Conservation (phyloP, 805 yeast species). For the Metschnikowia dekortorum region DNA sequence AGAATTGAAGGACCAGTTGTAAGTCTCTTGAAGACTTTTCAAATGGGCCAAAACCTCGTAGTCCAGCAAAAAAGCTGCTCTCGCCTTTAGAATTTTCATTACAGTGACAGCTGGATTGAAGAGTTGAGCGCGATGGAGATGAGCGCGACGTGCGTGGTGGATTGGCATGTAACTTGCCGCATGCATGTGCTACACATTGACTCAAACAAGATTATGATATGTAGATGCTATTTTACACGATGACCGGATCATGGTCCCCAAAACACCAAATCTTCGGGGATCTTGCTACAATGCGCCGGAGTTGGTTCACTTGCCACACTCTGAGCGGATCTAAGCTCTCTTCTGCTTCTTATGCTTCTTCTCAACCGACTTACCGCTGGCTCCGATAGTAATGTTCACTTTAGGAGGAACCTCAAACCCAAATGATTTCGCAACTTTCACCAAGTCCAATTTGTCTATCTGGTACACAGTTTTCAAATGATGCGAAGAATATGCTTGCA, state of each 20-base stretch:
- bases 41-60: slow-evolving; percentile 60
- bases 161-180: too few relatives aligned
- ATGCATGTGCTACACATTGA: background rate
- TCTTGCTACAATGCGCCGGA: background rate
- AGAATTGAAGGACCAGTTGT: slow-evolving; percentile 42
- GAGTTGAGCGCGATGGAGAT: slow-evolving; percentile 1
- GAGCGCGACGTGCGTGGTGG: background rate
- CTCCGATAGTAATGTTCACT: slow-evolving; percentile 93
- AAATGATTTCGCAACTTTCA: slow-evolving; percentile 90
- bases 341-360: slow-evolving; percentile 45
- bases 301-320: background rate
- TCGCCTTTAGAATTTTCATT: slow-evolving; percentile 44
- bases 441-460: slow-evolving; percentile 89
- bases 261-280: background rate
- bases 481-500: slow-evolving; percentile 97
- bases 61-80: slow-evolving; percentile 61
- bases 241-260: slow-evolving; percentile 4
- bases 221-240: slow-evolving; percentile 12
- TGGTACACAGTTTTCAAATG: slow-evolving; percentile 94
- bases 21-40: slow-evolving; percentile 41
- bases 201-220: background rate
- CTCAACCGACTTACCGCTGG: slow-evolving; percentile 68
- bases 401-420: slow-evolving; percentile 96
- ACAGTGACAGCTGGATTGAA: background rate
- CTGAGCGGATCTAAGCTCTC: slow-evolving; percentile 18